Evolutionary conservation across 129 eudicot species (phyloP).

Genomic region (Logfia minima): DNA sequence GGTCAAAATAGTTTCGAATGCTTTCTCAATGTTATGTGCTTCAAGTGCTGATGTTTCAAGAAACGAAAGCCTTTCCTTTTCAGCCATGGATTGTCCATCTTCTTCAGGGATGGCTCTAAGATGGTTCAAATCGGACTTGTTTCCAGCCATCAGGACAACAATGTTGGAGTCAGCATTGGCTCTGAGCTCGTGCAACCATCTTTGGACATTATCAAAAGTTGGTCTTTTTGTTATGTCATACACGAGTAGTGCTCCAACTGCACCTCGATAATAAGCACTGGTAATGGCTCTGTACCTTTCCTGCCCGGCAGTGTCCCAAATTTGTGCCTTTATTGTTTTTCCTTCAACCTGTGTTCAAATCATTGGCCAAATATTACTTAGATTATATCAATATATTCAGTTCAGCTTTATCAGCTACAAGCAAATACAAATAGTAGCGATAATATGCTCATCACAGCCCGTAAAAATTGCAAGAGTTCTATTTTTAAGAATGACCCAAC

Average conservation of each 20-base stretch:
- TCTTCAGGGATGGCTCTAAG: conserved; percentile 62
- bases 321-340: conserved; percentile 86
- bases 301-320: conserved; percentile 93
- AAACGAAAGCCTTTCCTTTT: conserved; percentile 80
- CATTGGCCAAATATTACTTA: conserved; percentile 9
- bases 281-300: conserved; percentile 86
- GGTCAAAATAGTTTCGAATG: conserved; percentile 66
- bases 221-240: conserved; percentile 79
- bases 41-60: conserved; percentile 85
- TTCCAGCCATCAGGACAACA: conserved; percentile 80
- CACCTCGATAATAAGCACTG: conserved; percentile 88
- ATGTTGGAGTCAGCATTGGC: conserved; percentile 83
- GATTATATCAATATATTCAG: not conserved
- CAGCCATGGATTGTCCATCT: conserved; percentile 70
- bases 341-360: conserved; percentile 61
- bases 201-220: conserved; percentile 69
- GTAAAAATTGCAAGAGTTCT: not conserved
- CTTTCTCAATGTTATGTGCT: conserved; percentile 65
- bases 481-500: not conserved
- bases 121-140: conserved; percentile 75
- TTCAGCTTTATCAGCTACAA: not conserved
- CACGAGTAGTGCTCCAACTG: conserved; percentile 75
- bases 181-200: conserved; percentile 77
- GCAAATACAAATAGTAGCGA: not conserved
- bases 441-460: not conserved